Base-by-base conservation (phyloP, 805 yeast species). In the Priceomyces castillae region DNA sequence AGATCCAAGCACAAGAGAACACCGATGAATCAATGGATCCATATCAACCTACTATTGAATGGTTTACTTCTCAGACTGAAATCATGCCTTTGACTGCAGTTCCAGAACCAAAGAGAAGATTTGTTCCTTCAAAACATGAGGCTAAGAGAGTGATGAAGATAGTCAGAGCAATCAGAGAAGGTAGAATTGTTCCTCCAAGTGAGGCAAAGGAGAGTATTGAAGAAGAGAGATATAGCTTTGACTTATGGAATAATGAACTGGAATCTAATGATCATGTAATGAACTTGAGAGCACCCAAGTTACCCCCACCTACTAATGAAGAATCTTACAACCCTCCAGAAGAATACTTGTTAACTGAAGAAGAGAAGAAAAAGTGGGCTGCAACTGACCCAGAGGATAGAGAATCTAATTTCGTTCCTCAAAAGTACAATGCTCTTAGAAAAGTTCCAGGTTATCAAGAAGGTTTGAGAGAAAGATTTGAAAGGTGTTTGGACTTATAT, bases 321-420 rank as follows among this genome's bases (percentile, higher is more conserved):
- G 97, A 92, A 70, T 82, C 94, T 56, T 94, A 94, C 65, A 94
- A 94, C 61, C 99, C 99, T 30, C 99, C 99, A 4, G 96, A 77
- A 58, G 99, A 94, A 71, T 94, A 94, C 58, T 69, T 94, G 52
- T 69, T 88, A 48, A 81, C 81, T 11, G 86, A 81, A 38, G 92
- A 89, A 57, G 98, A 92, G 61, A 71, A 69, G 51, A 74, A 81
- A 52, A 71, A 77, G 54, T 87, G 92, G 87, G 78, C 80, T 50
- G 77, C 76, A 36, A 62, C 71, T 30, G 94, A 84, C 34, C 88
- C 90, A 22, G 69, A 73, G 41, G 97, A 90, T 52, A 77, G 97
- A 52, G 94, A 84, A 51, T 73, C 76, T 48, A 83, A 86, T 59
- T 89, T 81, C 60, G 43, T 90, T 17, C 97, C 98, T 16, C 84